Percentiles rank a stretch among this genome's conserved stretches.
Evolutionary conservation across 2,329 filamentous ascomycete species (phyloP).

Genomic region (Fusarium musae): DNA sequence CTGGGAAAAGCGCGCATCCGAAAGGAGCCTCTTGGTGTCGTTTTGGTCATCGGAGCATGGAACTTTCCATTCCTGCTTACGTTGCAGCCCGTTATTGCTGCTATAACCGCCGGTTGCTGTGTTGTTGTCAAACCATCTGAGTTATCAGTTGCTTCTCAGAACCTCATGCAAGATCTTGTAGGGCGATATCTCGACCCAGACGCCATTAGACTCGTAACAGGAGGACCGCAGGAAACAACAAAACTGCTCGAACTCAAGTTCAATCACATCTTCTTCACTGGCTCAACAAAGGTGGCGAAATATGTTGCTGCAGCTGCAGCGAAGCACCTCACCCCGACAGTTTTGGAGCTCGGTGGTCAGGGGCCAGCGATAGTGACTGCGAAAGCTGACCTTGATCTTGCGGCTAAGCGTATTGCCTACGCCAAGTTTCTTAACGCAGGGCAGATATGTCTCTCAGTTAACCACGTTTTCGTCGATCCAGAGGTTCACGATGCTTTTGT

Average conservation of each 20-base stretch:
- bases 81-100: slow-evolving; percentile 54
- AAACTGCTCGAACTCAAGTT: slow-evolving; percentile 52
- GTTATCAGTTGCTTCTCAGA: slow-evolving; percentile 48
- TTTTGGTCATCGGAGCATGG: slow-evolving; percentile 58
- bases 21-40: slow-evolving; percentile 57
- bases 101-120: slow-evolving; percentile 56
- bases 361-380: slow-evolving; percentile 56
- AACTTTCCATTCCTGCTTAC: slow-evolving; percentile 56
- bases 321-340: slow-evolving; percentile 56
- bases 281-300: slow-evolving; percentile 51
- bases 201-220: slow-evolving; percentile 51
- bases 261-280: slow-evolving; percentile 60
- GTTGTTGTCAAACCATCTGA: slow-evolving; percentile 59
- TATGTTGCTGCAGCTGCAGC: slow-evolving; percentile 55
- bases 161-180: slow-evolving; percentile 53
- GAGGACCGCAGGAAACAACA: slow-evolving; percentile 51
- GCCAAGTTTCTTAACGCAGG: slow-evolving; percentile 57
- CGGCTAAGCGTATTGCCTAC: slow-evolving; percentile 56
- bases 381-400: slow-evolving; percentile 54
- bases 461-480: slow-evolving; percentile 58
- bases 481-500: slow-evolving; percentile 50
- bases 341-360: slow-evolving; percentile 59
- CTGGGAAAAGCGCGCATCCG: slow-evolving; percentile 49
- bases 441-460: slow-evolving; percentile 45
- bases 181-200: slow-evolving; percentile 55